Percentiles rank a stretch among this genome's conserved stretches.
Evolutionary conservation across 345 rosid species (phyloP).

Genomic region (Syzygium aqueum): DNA sequence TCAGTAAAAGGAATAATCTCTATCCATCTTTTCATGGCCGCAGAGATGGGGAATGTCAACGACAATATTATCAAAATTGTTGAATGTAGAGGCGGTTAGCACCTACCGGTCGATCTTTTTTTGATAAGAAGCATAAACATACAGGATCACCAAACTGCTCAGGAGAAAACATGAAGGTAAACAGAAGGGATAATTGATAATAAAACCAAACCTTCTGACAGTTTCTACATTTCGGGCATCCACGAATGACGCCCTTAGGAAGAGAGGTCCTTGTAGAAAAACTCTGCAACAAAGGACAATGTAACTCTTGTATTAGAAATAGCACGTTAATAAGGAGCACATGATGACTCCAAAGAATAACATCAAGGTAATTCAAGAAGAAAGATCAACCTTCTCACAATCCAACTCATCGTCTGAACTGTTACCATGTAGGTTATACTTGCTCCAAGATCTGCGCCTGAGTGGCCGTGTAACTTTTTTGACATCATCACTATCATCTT

Average conservation of each 20-base stretch:
- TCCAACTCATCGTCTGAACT: slow-evolving; percentile 40
- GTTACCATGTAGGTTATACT: slow-evolving; percentile 31
- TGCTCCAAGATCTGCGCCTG: slow-evolving; percentile 59
- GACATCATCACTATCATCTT: slow-evolving; percentile 17
- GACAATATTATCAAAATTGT: not conserved
- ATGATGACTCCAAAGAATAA: not conserved
- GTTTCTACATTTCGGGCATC: slow-evolving; percentile 62
- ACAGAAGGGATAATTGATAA: not conserved
- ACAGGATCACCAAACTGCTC: not conserved
- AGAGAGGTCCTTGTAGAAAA: slow-evolving; percentile 29
- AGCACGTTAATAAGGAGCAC: not conserved
- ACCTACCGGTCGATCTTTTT: not conserved
- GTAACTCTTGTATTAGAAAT: not conserved
- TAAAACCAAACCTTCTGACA: slow-evolving; percentile 76
- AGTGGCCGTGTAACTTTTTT: slow-evolving; percentile 38
- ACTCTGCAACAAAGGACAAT: slow-evolving; percentile 33
- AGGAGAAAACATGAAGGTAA: not conserved
- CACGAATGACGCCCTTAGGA: slow-evolving; percentile 80
- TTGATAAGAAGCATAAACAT: not conserved
- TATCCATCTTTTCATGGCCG: not conserved
- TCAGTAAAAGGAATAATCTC: not conserved
- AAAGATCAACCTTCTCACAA: slow-evolving; percentile 45
- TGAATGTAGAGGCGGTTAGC: not conserved
- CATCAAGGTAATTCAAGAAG: slow-evolving; percentile 3
- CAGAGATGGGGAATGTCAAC: not conserved